Conservation (phyloP, 495 filamentous ascomycete species). For the Penicillium lagena region DNA sequence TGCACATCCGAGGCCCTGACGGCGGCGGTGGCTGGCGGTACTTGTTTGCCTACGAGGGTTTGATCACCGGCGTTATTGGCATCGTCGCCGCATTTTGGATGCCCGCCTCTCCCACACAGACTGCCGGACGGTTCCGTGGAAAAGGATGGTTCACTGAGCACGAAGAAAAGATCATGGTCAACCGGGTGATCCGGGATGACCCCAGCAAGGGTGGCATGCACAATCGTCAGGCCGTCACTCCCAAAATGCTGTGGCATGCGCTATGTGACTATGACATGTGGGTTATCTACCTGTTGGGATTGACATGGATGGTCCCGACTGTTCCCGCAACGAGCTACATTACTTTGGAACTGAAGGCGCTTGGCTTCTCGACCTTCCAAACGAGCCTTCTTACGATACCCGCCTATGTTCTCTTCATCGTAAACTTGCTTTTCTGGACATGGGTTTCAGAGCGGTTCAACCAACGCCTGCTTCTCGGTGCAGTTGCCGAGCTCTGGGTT, state of each 20-base stretch:
- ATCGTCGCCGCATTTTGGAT: slow-evolving; percentile 60
- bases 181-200: slow-evolving; percentile 68
- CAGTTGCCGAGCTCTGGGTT: slow-evolving; percentile 48
- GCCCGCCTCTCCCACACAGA: slow-evolving; percentile 67
- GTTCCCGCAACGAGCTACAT: slow-evolving; percentile 51
- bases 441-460: slow-evolving; percentile 49
- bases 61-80: slow-evolving; percentile 56
- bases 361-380: slow-evolving; percentile 61
- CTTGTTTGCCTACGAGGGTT: slow-evolving; percentile 53
- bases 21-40: slow-evolving; percentile 67
- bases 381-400: slow-evolving; percentile 68
- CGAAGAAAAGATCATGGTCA: slow-evolving; percentile 66
- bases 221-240: slow-evolving; percentile 54
- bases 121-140: slow-evolving; percentile 58
- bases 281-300: slow-evolving; percentile 60
- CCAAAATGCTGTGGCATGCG: slow-evolving; percentile 48
- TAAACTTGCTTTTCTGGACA: slow-evolving; percentile 40
- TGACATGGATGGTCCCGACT: slow-evolving; percentile 50
- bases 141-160: slow-evolving; percentile 68
- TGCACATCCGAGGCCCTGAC: slow-evolving; percentile 55
- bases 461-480: slow-evolving; percentile 46
- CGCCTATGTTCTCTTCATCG: slow-evolving; percentile 42
- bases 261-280: slow-evolving; percentile 66
- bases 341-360: slow-evolving; percentile 49
- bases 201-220: slow-evolving; percentile 60